phyloP scores from a whole-genome alignment of 345 rosid species.

The Dovyalis caffra region DNA sequence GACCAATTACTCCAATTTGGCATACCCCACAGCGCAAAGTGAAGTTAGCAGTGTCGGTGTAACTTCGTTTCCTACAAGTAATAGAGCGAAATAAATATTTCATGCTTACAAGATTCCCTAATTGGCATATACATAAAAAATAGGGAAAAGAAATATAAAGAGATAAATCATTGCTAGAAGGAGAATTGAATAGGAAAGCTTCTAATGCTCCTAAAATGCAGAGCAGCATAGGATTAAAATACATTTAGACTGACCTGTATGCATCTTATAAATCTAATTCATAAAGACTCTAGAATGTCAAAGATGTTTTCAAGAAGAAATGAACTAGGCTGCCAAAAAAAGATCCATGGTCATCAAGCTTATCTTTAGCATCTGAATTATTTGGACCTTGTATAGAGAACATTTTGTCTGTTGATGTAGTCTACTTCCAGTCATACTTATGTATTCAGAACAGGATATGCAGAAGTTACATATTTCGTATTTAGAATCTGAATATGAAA shows the following conservation, averaged over 20 bases:
- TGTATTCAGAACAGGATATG: not conserved
- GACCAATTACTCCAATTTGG: constrained; percentile 86
- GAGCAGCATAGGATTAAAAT: not conserved
- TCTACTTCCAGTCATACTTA: not conserved
- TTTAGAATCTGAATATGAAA: not conserved
- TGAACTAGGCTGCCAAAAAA: not conserved
- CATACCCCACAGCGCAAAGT: constrained; percentile 92
- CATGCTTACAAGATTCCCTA: not conserved
- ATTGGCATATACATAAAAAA: not conserved
- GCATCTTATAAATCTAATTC: not conserved
- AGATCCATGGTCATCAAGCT: not conserved
- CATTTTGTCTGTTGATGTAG: not conserved
- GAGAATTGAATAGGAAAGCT: not conserved
- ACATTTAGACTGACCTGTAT: not conserved
- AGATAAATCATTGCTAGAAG: not conserved
- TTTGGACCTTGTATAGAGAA: not conserved
- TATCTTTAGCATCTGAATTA: not conserved
- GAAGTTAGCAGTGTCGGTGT: constrained; percentile 78
- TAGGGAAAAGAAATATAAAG: not conserved
- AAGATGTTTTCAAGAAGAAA: not conserved
- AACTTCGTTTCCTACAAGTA: constrained; percentile 66
- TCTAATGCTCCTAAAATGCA: not conserved
- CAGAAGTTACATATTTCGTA: not conserved
- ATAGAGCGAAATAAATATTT: not conserved
- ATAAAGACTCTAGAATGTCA: not conserved